phyloP scores from a whole-genome alignment of 495 filamentous ascomycete genomes.

The Podospora fimiseda region DNA sequence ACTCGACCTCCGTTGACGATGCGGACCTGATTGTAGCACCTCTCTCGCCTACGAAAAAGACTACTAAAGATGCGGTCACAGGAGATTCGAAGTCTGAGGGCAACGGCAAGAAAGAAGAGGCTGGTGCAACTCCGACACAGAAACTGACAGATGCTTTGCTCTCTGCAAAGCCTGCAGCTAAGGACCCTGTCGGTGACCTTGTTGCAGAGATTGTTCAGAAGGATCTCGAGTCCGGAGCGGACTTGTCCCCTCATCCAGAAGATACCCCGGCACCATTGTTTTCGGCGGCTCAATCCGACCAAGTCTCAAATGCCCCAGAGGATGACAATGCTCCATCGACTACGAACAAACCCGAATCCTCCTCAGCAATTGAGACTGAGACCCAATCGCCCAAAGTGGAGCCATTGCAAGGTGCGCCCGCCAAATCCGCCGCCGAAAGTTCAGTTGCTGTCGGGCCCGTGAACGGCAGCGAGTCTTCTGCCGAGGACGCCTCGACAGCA shows the following conservation, averaged over 20 bases:
- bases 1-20: slow-evolving; percentile 2
- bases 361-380: no score
- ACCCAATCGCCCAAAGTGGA: background rate
- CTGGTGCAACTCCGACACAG: no score
- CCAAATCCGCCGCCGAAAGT: slow-evolving; percentile 4
- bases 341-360: background rate
- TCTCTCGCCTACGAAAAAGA: slow-evolving; percentile 43
- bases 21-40: slow-evolving; percentile 43
- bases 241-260: slow-evolving; percentile 51
- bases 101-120: no score
- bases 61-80: slow-evolving; percentile 8
- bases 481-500: slow-evolving; percentile 11
- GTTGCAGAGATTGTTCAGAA: background rate
- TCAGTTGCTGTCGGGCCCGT: slow-evolving; percentile 14
- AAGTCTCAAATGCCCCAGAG: background rate
- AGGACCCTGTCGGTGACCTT: background rate
- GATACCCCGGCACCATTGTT: slow-evolving; percentile 67
- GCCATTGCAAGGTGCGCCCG: background rate
- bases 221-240: background rate
- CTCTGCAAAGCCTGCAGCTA: background rate
- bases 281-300: slow-evolving; percentile 14
- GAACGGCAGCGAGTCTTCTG: slow-evolving; percentile 10
- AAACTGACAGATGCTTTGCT: no score
- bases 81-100: background rate
- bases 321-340: background rate